Evolutionary conservation across 352 stramenopile genomes (phyloP), one percentile per base, ranked within the genome.

Genomic region (Thalassiosira sp.): DNA sequence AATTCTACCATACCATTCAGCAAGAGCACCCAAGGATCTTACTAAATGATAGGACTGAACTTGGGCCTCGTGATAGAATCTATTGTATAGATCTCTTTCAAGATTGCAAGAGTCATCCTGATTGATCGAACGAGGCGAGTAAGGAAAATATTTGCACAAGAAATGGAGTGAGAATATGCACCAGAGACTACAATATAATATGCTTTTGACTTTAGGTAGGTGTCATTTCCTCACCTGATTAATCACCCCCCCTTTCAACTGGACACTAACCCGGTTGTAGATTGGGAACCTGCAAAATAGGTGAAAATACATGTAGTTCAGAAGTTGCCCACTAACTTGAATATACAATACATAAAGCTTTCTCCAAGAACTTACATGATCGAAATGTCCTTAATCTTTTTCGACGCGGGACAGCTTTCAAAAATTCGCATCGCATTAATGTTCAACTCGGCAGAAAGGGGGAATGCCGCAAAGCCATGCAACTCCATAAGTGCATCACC

Each of bases 391-490:
- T 78, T 78, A 49, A 78, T 54, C 28, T 72, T 67, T 10, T 42
- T 54, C 1, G 69, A 40, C 0, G 69, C 69, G 11, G 69, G 69
- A 15, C 69, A 78, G 18, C 66, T 45, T 24, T 78, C 69, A 56
- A 67, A 78, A 35, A 78, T 78, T 53, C 49, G 49, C 69, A 78
- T 56, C 16, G 51, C 51, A 53, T 72, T 46, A 35, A 78, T 69
- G 49, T 78, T 70, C n/a, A 78, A 35, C 40, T 72, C 25, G 7
- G 69, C 69, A 49, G 18, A 59, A 42, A 72, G 11, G 3, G 51
- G 43, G 10, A 69, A 66, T 22, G 48, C 69, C 15, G 7, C 20
- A 18, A 37, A 18, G 7, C 69, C 69, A 61, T 78, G 27, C 5
- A 72, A 46, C 16, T 24, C 60, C 58, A 78, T 63, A 1, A 73